Percentiles rank a stretch among this genome's conserved stretches.
Conservation (phyloP, 768 basidiomycete genomes). For the Russula lepida region DNA sequence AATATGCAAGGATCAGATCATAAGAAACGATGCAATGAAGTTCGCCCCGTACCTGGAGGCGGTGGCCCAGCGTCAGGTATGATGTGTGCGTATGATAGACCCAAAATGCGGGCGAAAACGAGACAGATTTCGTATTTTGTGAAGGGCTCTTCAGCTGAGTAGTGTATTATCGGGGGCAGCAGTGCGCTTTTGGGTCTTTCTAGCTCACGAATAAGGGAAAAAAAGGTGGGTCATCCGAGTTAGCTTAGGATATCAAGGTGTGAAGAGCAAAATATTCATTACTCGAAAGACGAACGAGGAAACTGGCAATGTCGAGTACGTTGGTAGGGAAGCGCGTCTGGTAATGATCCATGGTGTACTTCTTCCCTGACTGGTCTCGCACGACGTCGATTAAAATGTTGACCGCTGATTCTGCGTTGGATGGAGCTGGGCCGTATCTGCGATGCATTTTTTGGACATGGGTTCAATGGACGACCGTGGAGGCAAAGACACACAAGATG, state of each 20-base stretch:
- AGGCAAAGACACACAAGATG: constrained; percentile 52
- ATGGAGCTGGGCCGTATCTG: constrained; percentile 82
- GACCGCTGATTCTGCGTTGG: constrained; percentile 82
- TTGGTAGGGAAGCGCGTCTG: constrained; percentile 92
- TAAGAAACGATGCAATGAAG: neutral
- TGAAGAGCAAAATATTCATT: constrained; percentile 20
- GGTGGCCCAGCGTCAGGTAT: constrained; percentile 63
- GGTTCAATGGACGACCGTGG: constrained; percentile 6
- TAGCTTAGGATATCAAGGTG: neutral
- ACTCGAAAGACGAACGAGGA: constrained; percentile 73
- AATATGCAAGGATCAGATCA: neutral
- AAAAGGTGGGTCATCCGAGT: neutral
- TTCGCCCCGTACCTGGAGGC: constrained; percentile 4
- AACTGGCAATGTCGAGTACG: constrained; percentile 76
- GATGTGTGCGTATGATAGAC: constrained; percentile 66
- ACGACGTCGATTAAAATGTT: constrained; percentile 86
- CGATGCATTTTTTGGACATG: neutral
- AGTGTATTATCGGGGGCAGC: constrained; percentile 75
- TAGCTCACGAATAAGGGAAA: constrained; percentile 18
- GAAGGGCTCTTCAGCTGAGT: constrained; percentile 69
- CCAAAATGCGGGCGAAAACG: constrained; percentile 62
- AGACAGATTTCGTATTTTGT: constrained; percentile 94
- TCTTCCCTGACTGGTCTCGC: constrained; percentile 76
- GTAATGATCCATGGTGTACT: constrained; percentile 93
- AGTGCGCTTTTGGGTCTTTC: constrained; percentile 29